A percentile compares a stretch with the other conserved stretches of the same genome.
Conservation (phyloP, 495 filamentous ascomycete genomes). For the Podospora fimiseda region DNA sequence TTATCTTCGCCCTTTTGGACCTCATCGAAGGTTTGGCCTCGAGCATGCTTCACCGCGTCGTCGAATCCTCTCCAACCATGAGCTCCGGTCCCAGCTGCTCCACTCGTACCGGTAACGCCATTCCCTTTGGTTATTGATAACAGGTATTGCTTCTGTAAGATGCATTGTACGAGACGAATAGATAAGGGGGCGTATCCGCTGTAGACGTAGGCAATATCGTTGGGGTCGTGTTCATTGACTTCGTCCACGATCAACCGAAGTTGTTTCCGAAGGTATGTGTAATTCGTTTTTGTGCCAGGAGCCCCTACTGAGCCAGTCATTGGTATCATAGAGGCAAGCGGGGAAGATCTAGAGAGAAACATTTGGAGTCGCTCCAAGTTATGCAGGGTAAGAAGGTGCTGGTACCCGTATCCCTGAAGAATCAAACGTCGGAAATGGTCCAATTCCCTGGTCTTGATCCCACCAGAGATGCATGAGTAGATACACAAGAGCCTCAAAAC, state of each 20-base stretch:
- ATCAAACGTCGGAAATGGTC: constrained; percentile 85
- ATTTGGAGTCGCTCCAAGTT: constrained; percentile 87
- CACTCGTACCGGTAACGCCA: constrained; percentile 41
- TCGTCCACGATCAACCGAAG: constrained; percentile 91
- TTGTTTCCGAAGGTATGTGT: constrained; percentile 75
- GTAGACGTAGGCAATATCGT: constrained; percentile 95
- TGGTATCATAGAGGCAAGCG: constrained; percentile 64
- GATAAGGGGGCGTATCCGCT: constrained; percentile 93
- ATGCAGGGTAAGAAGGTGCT: constrained; percentile 84
- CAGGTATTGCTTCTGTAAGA: constrained; percentile 83
- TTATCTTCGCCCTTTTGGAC: constrained; percentile 91
- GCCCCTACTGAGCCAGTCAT: constrained; percentile 47
- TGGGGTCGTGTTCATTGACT: constrained; percentile 92
- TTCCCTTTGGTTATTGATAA: constrained; percentile 58
- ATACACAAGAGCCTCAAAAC: constrained; percentile 83
- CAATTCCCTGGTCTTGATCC: constrained; percentile 77
- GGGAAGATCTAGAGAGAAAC: constrained; percentile 63
- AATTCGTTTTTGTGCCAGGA: constrained; percentile 76
- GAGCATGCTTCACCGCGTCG: constrained; percentile 74
- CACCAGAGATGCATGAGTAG: constrained; percentile 83
- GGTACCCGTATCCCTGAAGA: constrained; percentile 87
- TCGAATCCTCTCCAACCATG: constrained; percentile 90
- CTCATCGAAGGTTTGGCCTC: constrained; percentile 84
- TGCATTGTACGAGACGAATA: constrained; percentile 88
- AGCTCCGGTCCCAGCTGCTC: constrained; percentile 50